Evolutionary conservation across 2,329 filamentous ascomycete species (phyloP), one percentile per base, ranked within the genome.

Genomic region (Conoideocrella luteorostrata): DNA sequence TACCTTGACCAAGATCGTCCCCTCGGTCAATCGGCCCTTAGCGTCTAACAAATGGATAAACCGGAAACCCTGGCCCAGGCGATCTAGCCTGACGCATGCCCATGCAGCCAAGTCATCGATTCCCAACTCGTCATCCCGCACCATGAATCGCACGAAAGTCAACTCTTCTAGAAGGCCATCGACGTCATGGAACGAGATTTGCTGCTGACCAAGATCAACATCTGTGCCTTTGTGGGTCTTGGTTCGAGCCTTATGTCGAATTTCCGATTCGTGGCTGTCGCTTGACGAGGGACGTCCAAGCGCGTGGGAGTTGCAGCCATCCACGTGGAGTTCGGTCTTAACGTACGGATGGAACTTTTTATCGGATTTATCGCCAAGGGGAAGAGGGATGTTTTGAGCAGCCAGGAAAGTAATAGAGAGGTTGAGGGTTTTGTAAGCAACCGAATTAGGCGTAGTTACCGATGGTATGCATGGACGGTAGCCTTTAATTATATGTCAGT

Each of bases 61-160:
- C 10, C 89, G 74, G 53, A 86, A 86, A 1, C 93, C 91, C 26
- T 76, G 68, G 47, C 80, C 79, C 47, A 96, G 63, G 7, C 89
- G 77, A 64, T 96, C 89, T 18, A 97, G 76, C 30, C 89, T 77
- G 53, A 95, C 82, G 57, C 89, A 95, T 2, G 86, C 82, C 93
- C 93, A 97, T 3, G 85, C 88, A 10, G 88, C 84, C 45, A 95
- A 64, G 47, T 84, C 77, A 56, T 97, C 89, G 49, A 77, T 75
- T 4, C 83, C 81, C 52, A 90, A 78, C 62, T 91, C 85, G 53
- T 95, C 85, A 60, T 97, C 88, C 63, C 89, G 85, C 52, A 97
- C 74, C 55, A 94, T 88, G 70, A 97, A 87, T 56, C 85, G 74
- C 43, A 88, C 71, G 67, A 89, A 90, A 23, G 80, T 79, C 48